A percentile compares a stretch with the other conserved stretches of the same genome.
Evolutionary conservation across 2,329 filamentous ascomycete genomes (phyloP).

Genomic region (Acarospora socialis): DNA sequence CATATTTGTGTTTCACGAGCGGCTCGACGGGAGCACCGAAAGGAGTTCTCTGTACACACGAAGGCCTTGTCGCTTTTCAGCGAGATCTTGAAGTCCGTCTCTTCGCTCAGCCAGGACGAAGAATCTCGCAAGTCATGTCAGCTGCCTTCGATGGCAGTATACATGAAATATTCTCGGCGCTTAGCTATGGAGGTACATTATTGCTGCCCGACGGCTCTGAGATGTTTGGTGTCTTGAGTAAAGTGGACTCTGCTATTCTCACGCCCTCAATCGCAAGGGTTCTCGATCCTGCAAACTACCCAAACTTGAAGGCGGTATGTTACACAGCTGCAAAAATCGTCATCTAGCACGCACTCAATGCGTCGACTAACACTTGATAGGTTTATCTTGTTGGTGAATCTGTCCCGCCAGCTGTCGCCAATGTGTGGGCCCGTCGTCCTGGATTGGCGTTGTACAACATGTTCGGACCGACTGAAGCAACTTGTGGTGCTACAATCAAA

Average conservation of each 20-base stretch:
- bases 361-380: neutral
- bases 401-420: slow-evolving; percentile 21
- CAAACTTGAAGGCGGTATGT: slow-evolving; percentile 15
- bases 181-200: slow-evolving; percentile 27
- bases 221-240: slow-evolving; percentile 20
- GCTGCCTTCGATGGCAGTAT: slow-evolving; percentile 32
- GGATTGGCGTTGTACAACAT: slow-evolving; percentile 25
- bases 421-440: slow-evolving; percentile 23
- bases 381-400: slow-evolving; percentile 28
- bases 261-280: slow-evolving; percentile 26
- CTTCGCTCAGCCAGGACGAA: slow-evolving; percentile 19
- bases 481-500: slow-evolving; percentile 25
- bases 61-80: slow-evolving; percentile 25
- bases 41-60: slow-evolving; percentile 25
- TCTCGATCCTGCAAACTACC: slow-evolving; percentile 22
- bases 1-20: slow-evolving; percentile 33
- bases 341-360: no score
- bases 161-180: slow-evolving; percentile 28
- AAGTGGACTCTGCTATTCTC: slow-evolving; percentile 21
- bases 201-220: slow-evolving; percentile 18
- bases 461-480: slow-evolving; percentile 32
- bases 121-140: slow-evolving; percentile 30
- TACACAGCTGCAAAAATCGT: no score
- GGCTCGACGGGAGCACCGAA: slow-evolving; percentile 32
- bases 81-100: slow-evolving; percentile 21